Conservation (phyloP, 2,329 filamentous ascomycete species). For the Pseudogymnoascus sp. region DNA sequence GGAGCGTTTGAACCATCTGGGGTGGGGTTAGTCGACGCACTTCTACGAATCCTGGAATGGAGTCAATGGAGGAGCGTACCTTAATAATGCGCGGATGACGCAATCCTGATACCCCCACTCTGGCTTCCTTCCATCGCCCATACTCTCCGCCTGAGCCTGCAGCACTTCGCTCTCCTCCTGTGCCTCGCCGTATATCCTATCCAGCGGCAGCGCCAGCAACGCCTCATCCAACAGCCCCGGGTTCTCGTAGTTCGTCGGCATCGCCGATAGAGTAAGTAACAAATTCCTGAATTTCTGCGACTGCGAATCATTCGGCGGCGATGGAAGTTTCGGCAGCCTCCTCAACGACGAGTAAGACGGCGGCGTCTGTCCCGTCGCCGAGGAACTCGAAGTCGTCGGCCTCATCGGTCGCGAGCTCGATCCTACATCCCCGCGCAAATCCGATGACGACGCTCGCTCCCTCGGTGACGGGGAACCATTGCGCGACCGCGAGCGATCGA, state of each 20-base stretch:
- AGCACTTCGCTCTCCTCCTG: conserved; percentile 88
- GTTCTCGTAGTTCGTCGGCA: conserved; percentile 92
- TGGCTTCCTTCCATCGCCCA: conserved; percentile 69
- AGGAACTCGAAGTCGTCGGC: conserved; percentile 40
- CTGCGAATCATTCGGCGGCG: conserved; percentile 61
- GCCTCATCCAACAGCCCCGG: conserved; percentile 90
- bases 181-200: conserved; percentile 86
- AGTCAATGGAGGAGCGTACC: conserved; percentile 38
- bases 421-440: conserved; percentile 35
- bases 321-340: conserved; percentile 62
- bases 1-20: conserved; percentile 85
- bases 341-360: conserved; percentile 53
- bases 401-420: conserved; percentile 26
- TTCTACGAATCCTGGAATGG: conserved; percentile 10
- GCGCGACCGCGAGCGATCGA: conserved; percentile 55
- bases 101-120: conserved; percentile 98
- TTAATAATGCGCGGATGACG: conserved; percentile 77
- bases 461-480: conserved; percentile 47
- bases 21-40: conserved; percentile 15
- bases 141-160: conserved; percentile 77
- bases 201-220: conserved; percentile 73
- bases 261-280: conserved; percentile 75
- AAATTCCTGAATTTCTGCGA: conserved; percentile 73
- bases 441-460: conserved; percentile 43
- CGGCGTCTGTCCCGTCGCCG: conserved; percentile 32